phyloP scores from a whole-genome alignment of 495 filamentous ascomycete species.

The Ascobolus immersus region DNA sequence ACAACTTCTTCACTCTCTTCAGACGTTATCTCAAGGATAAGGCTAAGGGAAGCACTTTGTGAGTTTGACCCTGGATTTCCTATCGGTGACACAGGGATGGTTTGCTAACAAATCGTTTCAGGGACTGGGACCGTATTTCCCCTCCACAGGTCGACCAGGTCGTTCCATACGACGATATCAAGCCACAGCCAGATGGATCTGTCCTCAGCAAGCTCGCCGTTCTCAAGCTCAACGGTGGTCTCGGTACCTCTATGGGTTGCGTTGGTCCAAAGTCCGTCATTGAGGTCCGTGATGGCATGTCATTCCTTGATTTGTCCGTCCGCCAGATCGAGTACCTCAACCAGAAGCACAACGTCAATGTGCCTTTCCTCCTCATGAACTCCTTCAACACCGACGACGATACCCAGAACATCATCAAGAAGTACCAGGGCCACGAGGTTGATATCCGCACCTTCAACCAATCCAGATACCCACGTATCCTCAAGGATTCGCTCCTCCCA shows the following conservation, averaged over 20 bases:
- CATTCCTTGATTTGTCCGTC: slow-evolving; percentile 95
- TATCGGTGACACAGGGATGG: slow-evolving; percentile 2
- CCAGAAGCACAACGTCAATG: slow-evolving; percentile 87
- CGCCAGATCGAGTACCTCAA: slow-evolving; percentile 98
- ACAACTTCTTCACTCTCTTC: slow-evolving; percentile 99
- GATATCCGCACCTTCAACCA: slow-evolving; percentile 99
- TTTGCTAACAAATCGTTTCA: slow-evolving; percentile 13
- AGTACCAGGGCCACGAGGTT: slow-evolving; percentile 99
- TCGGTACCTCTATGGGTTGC: slow-evolving; percentile 98
- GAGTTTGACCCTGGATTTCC: slow-evolving; percentile 16
- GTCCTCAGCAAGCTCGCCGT: slow-evolving; percentile 96
- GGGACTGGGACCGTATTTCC: slow-evolving; percentile 84
- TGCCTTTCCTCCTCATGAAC: slow-evolving; percentile 99
- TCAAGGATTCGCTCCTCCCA: slow-evolving; percentile 91
- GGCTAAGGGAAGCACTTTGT: slow-evolving; percentile 81
- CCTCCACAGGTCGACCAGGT: slow-evolving; percentile 81
- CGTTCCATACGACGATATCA: slow-evolving; percentile 67
- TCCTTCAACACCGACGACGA: slow-evolving; percentile 99
- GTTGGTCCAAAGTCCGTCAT: slow-evolving; percentile 99
- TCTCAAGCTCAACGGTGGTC: slow-evolving; percentile 96
- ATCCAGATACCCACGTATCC: slow-evolving; percentile 86
- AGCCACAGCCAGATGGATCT: slow-evolving; percentile 61
- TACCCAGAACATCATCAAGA: slow-evolving; percentile 98
- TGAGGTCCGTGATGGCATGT: slow-evolving; percentile 99
- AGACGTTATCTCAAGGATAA: slow-evolving; percentile 94